Conservation (phyloP, 2,329 filamentous ascomycete genomes). For the Neofusicoccum kwambonambiense region DNA sequence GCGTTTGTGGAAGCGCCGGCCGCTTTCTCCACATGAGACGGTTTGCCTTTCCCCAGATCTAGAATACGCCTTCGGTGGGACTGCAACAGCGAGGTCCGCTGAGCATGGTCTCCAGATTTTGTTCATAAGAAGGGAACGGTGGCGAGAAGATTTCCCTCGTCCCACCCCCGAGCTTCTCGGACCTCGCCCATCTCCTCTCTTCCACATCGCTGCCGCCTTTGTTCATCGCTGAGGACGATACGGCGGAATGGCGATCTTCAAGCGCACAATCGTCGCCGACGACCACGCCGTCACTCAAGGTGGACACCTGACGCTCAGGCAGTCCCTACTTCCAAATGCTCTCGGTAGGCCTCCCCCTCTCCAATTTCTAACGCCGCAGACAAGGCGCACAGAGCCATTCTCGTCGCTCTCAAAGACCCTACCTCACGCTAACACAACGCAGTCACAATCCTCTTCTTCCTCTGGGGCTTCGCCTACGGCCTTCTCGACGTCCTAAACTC, state of each 20-base stretch:
- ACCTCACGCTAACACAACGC: neutral
- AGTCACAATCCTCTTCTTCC: constrained; percentile 78
- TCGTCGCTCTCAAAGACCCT: no score
- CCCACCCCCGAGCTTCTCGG: neutral
- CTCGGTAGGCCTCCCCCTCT: constrained; percentile 16
- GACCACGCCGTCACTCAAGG: constrained; percentile 23
- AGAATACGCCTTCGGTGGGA: neutral
- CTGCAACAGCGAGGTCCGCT: neutral
- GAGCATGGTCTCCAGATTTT: neutral
- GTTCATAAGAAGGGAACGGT: neutral
- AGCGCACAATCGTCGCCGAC: constrained; percentile 21
- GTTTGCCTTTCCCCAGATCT: neutral
- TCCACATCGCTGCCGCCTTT: neutral
- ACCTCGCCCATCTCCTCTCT: neutral
- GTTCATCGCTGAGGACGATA: neutral
- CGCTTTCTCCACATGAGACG: neutral
- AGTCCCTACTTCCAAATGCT: constrained; percentile 21
- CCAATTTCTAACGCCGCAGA: neutral
- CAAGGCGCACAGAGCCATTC: neutral
- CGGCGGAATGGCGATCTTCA: neutral
- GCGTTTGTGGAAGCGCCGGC: constrained; percentile 1
- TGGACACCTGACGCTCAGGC: constrained; percentile 22
- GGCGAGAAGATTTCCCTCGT: neutral
- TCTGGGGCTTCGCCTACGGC: constrained; percentile 91
- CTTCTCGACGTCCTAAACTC: constrained; percentile 79